phyloP scores from a whole-genome alignment of 306 rosid species.

The Vachellia collinsii region DNA sequence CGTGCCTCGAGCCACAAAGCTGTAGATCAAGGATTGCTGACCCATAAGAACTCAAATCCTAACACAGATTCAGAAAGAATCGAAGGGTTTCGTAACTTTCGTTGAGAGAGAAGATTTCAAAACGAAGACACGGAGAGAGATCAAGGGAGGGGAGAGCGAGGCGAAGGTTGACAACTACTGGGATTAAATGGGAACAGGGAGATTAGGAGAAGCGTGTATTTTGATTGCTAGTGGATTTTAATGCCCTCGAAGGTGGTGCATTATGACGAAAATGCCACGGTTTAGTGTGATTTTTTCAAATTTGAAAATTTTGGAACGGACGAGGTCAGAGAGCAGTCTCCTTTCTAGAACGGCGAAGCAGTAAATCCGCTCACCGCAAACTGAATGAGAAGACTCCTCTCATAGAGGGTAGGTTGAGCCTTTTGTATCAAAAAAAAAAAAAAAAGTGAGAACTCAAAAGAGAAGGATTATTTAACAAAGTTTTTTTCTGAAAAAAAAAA shows the following conservation, averaged over 20 bases:
- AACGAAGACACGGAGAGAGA: background rate
- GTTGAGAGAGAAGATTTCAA: background rate
- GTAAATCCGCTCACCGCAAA: background rate
- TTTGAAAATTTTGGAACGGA: conserved; percentile 6
- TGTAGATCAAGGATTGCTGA: conserved; percentile 53
- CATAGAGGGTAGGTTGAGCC: no score
- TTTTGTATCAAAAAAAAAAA: no score
- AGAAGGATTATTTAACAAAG: no score
- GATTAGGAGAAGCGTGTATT: background rate
- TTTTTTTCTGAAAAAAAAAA: no score
- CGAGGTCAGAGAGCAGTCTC: background rate
- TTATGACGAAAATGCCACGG: conserved; percentile 7
- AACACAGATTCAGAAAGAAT: background rate
- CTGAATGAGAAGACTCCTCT: no score
- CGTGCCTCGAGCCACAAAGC: conserved; percentile 54
- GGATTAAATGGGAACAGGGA: background rate
- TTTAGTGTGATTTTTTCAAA: background rate
- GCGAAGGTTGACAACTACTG: background rate
- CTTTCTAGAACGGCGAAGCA: background rate
- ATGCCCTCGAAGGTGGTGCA: background rate
- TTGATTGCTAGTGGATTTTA: background rate
- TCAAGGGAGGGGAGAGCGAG: background rate
- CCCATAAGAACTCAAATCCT: conserved; percentile 36
- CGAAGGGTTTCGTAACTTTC: background rate
- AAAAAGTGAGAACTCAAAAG: no score